A percentile compares a stretch with the other conserved stretches of the same genome.
These are phyloP conservation scores for Trichoderma citrinoviride DNA, from an alignment of 2,329 filamentous ascomycete genomes.

Conservation along the genomic window DNA sequence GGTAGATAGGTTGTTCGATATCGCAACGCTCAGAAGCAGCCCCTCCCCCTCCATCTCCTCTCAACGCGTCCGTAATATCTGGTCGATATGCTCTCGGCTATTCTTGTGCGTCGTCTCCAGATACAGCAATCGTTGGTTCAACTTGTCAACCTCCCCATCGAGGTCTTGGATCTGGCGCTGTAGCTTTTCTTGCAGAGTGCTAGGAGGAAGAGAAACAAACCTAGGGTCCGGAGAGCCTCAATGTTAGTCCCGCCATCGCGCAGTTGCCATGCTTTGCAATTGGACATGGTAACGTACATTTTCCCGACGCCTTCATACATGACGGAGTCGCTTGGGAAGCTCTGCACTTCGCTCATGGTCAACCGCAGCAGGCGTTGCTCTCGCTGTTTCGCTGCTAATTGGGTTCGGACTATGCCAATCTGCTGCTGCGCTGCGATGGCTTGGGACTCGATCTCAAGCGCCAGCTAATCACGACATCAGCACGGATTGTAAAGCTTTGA, in stretches of 20 bases:
- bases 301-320: slow-evolving; percentile 96
- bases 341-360: slow-evolving; percentile 78
- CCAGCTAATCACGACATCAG: slow-evolving; percentile 55
- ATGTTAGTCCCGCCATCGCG: slow-evolving; percentile 16
- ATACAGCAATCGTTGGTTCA: slow-evolving; percentile 88
- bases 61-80: slow-evolving; percentile 62
- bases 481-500: background rate
- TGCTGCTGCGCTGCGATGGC: slow-evolving; percentile 88
- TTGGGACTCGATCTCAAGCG: slow-evolving; percentile 91
- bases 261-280: background rate
- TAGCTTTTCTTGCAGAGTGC: slow-evolving; percentile 72
- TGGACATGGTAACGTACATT: slow-evolving; percentile 62
- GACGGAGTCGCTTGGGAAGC: slow-evolving; percentile 69
- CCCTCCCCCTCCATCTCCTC: background rate
- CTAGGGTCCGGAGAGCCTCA: slow-evolving; percentile 44
- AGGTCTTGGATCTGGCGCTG: slow-evolving; percentile 70
- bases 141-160: slow-evolving; percentile 72
- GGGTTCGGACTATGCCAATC: slow-evolving; percentile 78
- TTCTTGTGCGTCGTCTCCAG: slow-evolving; percentile 95
- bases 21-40: no score
- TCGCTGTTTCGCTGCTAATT: slow-evolving; percentile 80
- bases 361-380: slow-evolving; percentile 87
- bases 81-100: slow-evolving; percentile 84
- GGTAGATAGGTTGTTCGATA: no score
- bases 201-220: slow-evolving; percentile 79